These are phyloP conservation scores for Cutaneotrichosporon curvatum DNA, from an alignment of 1,284 basidiomycete species.

Conservation along the genomic window DNA sequence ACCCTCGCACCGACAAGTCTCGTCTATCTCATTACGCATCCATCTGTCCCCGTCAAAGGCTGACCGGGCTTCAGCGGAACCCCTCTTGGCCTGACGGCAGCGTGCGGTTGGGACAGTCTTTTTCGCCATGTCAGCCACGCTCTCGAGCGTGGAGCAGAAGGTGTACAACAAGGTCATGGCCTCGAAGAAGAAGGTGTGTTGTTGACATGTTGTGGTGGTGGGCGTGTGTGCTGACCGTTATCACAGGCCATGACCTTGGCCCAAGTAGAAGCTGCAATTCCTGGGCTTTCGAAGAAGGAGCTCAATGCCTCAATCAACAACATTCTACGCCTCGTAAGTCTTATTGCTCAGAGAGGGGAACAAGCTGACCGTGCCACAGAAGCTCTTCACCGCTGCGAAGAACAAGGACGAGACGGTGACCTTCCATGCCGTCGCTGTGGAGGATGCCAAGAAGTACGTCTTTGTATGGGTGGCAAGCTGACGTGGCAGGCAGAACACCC, in stretches of 20 bases:
- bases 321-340: constrained; percentile 21
- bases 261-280: constrained; percentile 24
- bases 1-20: too few species aligned
- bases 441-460: constrained; percentile 33
- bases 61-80: not conserved
- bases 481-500: constrained; percentile 22
- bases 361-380: not conserved
- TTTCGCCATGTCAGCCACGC: constrained; percentile 22
- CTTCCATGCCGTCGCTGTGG: constrained; percentile 28
- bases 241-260: constrained; percentile 23
- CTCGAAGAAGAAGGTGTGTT: constrained; percentile 35
- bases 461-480: not conserved
- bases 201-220: not conserved
- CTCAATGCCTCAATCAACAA: constrained; percentile 20
- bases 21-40: too few species aligned
- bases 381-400: constrained; percentile 19
- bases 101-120: too few species aligned
- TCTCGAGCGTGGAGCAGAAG: constrained; percentile 39
- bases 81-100: constrained; percentile 1
- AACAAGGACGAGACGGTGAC: constrained; percentile 19
- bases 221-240: constrained; percentile 3
- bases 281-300: constrained; percentile 21
- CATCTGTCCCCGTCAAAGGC: too few species aligned
- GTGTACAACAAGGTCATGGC: constrained; percentile 41
- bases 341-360: not conserved